Evolutionary conservation across 176 grass and related monocot genomes (phyloP), one percentile per base, ranked within the genome.

Genomic region (Eleusine coracana): DNA sequence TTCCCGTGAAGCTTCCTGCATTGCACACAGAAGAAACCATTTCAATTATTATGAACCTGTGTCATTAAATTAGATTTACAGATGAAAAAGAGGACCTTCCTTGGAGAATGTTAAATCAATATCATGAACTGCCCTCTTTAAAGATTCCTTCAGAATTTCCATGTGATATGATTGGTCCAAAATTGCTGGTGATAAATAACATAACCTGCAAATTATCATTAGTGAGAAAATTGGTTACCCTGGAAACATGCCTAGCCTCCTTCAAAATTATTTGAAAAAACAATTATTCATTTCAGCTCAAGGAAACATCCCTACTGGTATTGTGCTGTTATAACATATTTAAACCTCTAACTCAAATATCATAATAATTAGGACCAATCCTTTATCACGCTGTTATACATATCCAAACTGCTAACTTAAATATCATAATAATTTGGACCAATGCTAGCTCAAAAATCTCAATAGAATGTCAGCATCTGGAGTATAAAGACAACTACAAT

Each of bases 21-120:
- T 71, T 77, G 69, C 73, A 82, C 50, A 72, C 3, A 83, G 73
- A 68, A 82, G 48, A 65, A 21, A 61, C 74, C 13, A 75, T 83
- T 64, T 79, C 38, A 84, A 34, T 23, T 0, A 17, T 77, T 75
- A 83, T 2, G 45, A 62, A 66, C 0, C 5, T 21, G 10, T 14
- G 28, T 38, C 13, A 60, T 11, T 3, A 37, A 62, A 48, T 46
- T 78, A 42, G 39, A 89, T 42, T 79, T 75, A 38, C 65, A 38
- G 23, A 70, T 44, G 25, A 79, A 78, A 84, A 86, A 51, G 21
- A 68, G 66, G 56, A 88, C 87, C 88, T 91, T 83, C 95, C 88
- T 95, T 91, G 87, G 96, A 93, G 87, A 98, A 98, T 93, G 85
- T 91, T 74, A 92, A 83, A 86, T 98, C 96, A 37, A 98, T 84